Evolutionary conservation across 345 rosid genomes (phyloP).

Genomic region (Ceriops decandra): DNA sequence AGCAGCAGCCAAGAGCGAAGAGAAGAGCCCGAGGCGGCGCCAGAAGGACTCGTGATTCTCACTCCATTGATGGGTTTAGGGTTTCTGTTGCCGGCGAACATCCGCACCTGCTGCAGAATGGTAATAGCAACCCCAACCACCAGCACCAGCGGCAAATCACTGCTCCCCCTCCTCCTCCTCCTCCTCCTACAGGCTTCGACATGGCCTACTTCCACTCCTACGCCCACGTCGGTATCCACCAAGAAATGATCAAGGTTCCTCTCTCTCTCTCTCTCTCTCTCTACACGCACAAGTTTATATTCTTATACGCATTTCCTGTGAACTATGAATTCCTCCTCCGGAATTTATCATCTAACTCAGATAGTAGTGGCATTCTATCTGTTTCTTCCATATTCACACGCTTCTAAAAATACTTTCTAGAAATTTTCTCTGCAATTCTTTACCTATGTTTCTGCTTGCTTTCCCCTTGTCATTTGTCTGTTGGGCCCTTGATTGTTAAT

Average conservation of each 20-base stretch:
- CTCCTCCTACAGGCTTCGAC: slow-evolving; percentile 76
- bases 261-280: slow-evolving; percentile 1
- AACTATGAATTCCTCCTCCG: too few species aligned
- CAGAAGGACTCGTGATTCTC: slow-evolving; percentile 32
- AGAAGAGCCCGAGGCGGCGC: slow-evolving; percentile 28
- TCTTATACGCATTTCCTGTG: not conserved
- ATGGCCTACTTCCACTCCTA: slow-evolving; percentile 81
- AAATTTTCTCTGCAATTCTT: too few species aligned
- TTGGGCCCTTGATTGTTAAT: too few species aligned
- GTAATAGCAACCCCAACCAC: not conserved
- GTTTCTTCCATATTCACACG: too few species aligned
- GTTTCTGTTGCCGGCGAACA: slow-evolving; percentile 41
- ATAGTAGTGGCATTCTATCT: too few species aligned
- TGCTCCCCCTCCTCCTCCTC: slow-evolving; percentile 29
- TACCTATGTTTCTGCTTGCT: too few species aligned
- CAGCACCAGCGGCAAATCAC: slow-evolving; percentile 32
- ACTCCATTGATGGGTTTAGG: slow-evolving; percentile 34
- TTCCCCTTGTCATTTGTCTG: too few species aligned
- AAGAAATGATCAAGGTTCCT: slow-evolving; percentile 88
- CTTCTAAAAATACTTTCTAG: too few species aligned
- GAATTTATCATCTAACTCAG: too few species aligned
- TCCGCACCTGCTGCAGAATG: slow-evolving; percentile 24
- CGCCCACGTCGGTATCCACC: slow-evolving; percentile 92
- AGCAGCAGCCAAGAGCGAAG: slow-evolving; percentile 35
- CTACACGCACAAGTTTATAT: not conserved